Base-by-base conservation (phyloP, 2,329 filamentous ascomycete genomes). In the Aplosporella prunicola region DNA sequence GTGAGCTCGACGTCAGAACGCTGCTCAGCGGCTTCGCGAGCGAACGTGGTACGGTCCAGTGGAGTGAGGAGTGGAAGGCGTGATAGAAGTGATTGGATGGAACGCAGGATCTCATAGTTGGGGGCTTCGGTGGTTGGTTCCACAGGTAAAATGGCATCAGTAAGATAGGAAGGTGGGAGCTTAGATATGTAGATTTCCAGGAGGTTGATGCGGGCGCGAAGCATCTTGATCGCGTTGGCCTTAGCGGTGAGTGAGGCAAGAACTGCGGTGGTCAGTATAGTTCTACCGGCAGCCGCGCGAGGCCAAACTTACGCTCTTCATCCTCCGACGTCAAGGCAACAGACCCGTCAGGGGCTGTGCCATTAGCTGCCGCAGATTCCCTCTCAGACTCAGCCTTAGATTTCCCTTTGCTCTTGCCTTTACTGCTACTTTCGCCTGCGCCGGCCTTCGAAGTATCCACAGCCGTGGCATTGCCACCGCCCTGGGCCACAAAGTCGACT, bases 221-320 rank as follows among this genome's bases (percentile, higher is more conserved):
- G 76, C 78, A 94, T 95, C 63, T 87, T 89, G 53, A 95, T 81
- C 17, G 91, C 88, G 60, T 95, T 96, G 45, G 82, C 75, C 52
- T 93, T 94, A 43, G 87, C 82, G 18, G 80, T 91, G 15, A 98
- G 75, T 11, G 68, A 74, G 16, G 76, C 69, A 36, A 81, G 69
- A 29, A 79, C 71, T 74, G 40, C 5, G 20, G 3, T 20, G 3
- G 20, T 16, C 20, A 32, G 30, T n/a, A 32, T 24, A 36, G 13
- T n/a, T n/a, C n/a, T n/a, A n/a, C n/a, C n/a, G n/a, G n/a, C n/a
- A n/a, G n/a, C n/a, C n/a, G n/a, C n/a, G n/a, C n/a, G n/a, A n/a
- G n/a, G 20, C 4, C 9, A 6, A 10, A 35, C 68, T 46, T 63
- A 73, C 72, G 58, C 51, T 81, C 78, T 60, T 81, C 76, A 42